A percentile compares a stretch with the other conserved stretches of the same genome.
phyloP scores from a whole-genome alignment of 306 rosid species.

The Castanopsis chinensis region DNA sequence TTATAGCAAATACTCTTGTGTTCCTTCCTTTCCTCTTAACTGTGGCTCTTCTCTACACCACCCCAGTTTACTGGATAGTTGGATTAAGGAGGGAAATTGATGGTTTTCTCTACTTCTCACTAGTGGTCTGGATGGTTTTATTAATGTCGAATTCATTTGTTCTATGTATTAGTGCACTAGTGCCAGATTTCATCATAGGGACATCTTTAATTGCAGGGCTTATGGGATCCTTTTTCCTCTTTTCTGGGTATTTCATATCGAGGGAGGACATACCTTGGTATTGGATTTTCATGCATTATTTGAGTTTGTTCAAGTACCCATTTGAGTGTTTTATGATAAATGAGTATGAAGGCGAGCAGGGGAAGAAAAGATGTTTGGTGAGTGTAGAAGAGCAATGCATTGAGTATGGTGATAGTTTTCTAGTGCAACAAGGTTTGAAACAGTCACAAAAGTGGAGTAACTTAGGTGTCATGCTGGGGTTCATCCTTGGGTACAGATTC shows the following conservation, averaged over 20 bases:
- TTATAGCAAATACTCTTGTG: constrained; percentile 59
- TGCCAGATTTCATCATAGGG: constrained; percentile 37
- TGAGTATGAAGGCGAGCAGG: constrained; percentile 23
- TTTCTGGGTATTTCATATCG: constrained; percentile 47
- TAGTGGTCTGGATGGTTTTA: constrained; percentile 71
- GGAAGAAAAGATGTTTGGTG: constrained; percentile 26
- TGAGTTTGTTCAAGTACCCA: constrained; percentile 46
- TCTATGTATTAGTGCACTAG: constrained; percentile 34
- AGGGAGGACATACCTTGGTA: constrained; percentile 37
- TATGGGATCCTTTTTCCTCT: constrained; percentile 41
- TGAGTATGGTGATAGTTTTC: constrained; percentile 26
- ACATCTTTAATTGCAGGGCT: constrained; percentile 26
- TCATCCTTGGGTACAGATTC: constrained; percentile 33
- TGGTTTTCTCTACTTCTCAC: constrained; percentile 65
- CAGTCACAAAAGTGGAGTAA: constrained; percentile 41
- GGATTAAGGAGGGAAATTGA: constrained; percentile 58
- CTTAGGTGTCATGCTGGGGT: constrained; percentile 36
- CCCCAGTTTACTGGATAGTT: constrained; percentile 77
- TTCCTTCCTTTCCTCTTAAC: constrained; percentile 60
- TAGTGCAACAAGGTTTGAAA: constrained; percentile 29
- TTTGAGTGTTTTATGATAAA: constrained; percentile 48
- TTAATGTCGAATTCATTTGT: constrained; percentile 50
- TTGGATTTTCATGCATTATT: constrained; percentile 49
- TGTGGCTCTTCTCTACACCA: constrained; percentile 55
- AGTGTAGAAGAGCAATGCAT: constrained; percentile 22